Base-by-base conservation (phyloP, 768 basidiomycete genomes). In the Mycena olivaceomarginata region DNA sequence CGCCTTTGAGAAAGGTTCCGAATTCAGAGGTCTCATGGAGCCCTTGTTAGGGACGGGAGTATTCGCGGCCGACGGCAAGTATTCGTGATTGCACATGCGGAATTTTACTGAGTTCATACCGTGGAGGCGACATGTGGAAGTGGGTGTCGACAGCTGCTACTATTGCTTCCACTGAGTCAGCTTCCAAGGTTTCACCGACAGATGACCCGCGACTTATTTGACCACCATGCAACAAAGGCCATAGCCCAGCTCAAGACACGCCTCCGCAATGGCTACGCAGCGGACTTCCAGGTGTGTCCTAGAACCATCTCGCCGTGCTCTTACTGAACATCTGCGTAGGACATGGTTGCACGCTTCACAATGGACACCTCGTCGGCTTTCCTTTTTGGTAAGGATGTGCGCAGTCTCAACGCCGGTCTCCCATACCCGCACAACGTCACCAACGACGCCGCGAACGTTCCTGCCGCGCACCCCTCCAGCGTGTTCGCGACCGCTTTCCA, bases 171-270 rank as follows among this genome's bases (percentile, higher is more conserved):
- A 37, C 43, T 1, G 5, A 11, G 39, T 31, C 20, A 11, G 22
- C 13, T 15, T 0, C 31, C 16, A 18, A 90, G 93, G 79, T 90
- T 93, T 80, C 93, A 94, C 82, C 91, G 94, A 13, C 81, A 88
- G 8, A 93, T 95, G 86, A 92, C 93, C 0, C 90, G 94, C 72
- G 90, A 93, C 39, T 91, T 90, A 46, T 94, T 93, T 76, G 91
- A 90, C 69, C 84, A 87, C n/a, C 92, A 92, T 66, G 87, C 90
- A 6, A 88, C 89, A 56, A 84, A 89, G n/a, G 87, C 89, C 4
- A 82, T 94, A 4, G 78, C 81, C 5, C 83, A 87, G 65, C 86
- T 90, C 70, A 89, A 88, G 59, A 82, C 82, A 4, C 87, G 92
- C 8, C 86, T 92, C 25, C 73, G 80, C 9, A 82, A 85, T 37